Evolutionary conservation across 495 filamentous ascomycete genomes (phyloP).

Genomic region (Aspergillus mulundensis): DNA sequence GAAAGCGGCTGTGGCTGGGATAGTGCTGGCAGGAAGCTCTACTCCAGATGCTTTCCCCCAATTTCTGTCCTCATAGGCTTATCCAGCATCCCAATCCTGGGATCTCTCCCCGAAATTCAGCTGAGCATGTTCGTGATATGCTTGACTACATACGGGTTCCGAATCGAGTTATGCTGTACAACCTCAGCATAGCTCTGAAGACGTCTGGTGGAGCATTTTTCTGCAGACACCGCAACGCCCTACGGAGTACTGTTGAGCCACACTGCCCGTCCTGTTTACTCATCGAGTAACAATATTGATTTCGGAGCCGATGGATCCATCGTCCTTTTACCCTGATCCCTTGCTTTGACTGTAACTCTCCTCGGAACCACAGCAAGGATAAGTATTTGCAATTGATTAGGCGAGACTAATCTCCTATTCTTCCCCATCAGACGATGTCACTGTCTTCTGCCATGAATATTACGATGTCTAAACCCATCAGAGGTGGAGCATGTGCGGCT

Average conservation of each 20-base stretch:
- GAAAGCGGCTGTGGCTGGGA: not conserved
- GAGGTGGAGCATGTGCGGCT: not conserved
- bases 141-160: conserved; percentile 10
- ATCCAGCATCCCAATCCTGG: not conserved
- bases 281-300: conserved; percentile 6
- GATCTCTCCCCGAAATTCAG: not conserved
- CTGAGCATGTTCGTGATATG: conserved; percentile 6
- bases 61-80: not conserved
- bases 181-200: conserved; percentile 1
- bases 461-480: not conserved
- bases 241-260: not conserved
- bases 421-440: not conserved
- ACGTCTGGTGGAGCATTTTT: not conserved
- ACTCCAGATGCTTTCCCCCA: not conserved
- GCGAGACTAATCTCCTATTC: not conserved
- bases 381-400: not conserved
- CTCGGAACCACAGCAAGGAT: not conserved
- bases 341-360: conserved; percentile 1
- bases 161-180: conserved; percentile 15
- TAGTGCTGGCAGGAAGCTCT: not conserved
- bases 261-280: not conserved
- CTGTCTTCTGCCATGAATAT: not conserved
- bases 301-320: not conserved
- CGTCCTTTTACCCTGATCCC: not conserved
- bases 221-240: not conserved